phyloP scores from a whole-genome alignment of 768 basidiomycete genomes.

The Podaxis sp. region DNA sequence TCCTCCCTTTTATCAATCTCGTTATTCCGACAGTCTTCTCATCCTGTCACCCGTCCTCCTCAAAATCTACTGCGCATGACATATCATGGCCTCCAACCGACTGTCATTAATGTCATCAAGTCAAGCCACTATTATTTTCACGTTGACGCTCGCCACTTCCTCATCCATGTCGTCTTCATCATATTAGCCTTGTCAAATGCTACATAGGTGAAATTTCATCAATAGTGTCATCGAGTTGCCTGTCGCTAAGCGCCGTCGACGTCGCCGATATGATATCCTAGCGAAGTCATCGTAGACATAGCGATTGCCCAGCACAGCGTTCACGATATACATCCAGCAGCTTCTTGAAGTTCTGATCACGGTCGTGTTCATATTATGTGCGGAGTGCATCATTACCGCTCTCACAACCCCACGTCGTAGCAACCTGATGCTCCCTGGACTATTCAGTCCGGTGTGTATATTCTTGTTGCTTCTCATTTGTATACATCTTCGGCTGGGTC shows the following conservation, averaged over 20 bases:
- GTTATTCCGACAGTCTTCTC: not conserved
- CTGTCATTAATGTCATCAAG: not conserved
- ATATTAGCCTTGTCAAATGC: not conserved
- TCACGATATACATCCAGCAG: not conserved
- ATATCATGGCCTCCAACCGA: not conserved
- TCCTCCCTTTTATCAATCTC: not conserved
- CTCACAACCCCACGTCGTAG: too few species aligned
- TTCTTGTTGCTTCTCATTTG: too few species aligned
- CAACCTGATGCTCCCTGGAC: too few species aligned
- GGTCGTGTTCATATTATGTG: too few species aligned
- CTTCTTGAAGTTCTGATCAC: not conserved
- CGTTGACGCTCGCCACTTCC: not conserved
- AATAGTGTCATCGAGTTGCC: not conserved
- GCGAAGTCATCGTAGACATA: not conserved
- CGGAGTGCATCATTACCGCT: too few species aligned
- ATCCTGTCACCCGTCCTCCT: not conserved
- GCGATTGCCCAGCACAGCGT: not conserved
- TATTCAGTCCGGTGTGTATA: too few species aligned
- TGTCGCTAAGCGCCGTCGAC: not conserved
- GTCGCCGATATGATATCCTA: not conserved
- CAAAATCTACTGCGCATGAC: not conserved
- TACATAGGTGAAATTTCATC: not conserved
- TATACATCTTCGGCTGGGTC: not conserved
- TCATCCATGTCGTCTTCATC: conserved; percentile 1
- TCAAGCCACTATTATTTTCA: not conserved